phyloP scores from a whole-genome alignment of 495 filamentous ascomycete genomes.

The Penicillium daleae region DNA sequence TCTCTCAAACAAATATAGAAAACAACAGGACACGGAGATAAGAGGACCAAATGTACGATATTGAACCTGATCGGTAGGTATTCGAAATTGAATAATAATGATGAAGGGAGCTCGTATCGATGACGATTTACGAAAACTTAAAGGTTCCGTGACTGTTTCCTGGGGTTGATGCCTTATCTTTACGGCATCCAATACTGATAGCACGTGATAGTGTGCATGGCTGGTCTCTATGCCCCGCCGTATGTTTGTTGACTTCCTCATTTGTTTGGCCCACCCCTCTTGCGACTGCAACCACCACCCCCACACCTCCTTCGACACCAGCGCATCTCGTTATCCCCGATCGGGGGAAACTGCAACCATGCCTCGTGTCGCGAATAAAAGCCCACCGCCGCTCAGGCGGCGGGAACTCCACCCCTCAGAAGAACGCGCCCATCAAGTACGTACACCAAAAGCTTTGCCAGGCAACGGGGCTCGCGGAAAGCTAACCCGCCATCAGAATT shows the following conservation, averaged over 20 bases:
- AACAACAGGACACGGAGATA: not conserved
- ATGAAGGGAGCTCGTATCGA: not conserved
- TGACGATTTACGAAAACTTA: not conserved
- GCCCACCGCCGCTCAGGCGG: slow-evolving; percentile 52
- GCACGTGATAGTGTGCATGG: slow-evolving; percentile 27
- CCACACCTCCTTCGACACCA: slow-evolving; percentile 5
- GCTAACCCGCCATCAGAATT: slow-evolving; percentile 55
- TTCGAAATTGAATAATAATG: not conserved
- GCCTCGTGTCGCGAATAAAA: slow-evolving; percentile 73
- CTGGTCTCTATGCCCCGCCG: slow-evolving; percentile 21
- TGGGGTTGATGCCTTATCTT: slow-evolving; percentile 3
- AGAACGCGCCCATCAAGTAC: slow-evolving; percentile 71
- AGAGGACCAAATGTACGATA: not conserved
- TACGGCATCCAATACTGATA: not conserved
- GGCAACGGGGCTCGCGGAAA: slow-evolving; percentile 12
- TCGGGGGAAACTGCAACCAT: slow-evolving; percentile 54
- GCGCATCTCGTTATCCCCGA: slow-evolving; percentile 28
- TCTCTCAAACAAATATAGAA: too few species aligned
- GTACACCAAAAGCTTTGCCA: slow-evolving; percentile 21
- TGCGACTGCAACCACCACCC: slow-evolving; percentile 20
- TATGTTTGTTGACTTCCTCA: slow-evolving; percentile 47
- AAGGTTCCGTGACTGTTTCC: not conserved
- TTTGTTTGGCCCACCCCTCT: slow-evolving; percentile 32
- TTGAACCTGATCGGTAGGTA: not conserved
- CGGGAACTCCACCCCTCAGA: slow-evolving; percentile 60